Evolutionary conservation across 495 filamentous ascomycete species (phyloP).

Genomic region (Penicillium verhagenii): DNA sequence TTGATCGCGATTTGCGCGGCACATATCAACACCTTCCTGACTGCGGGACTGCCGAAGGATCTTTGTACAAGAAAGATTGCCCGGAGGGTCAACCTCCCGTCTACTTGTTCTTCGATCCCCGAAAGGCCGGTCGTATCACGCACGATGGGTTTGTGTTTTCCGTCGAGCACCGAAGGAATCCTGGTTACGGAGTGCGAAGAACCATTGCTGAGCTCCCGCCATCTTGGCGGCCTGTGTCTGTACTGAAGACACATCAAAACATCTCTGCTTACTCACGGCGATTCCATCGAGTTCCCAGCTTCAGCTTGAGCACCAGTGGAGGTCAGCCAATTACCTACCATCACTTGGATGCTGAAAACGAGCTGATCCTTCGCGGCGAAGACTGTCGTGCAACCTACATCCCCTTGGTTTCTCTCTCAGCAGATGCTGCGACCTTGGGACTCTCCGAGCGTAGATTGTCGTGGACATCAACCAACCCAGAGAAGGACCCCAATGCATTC

Average conservation of each 20-base stretch:
- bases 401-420: constrained; percentile 26
- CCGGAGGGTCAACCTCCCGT: constrained; percentile 20
- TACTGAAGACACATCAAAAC: background rate
- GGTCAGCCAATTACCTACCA: background rate
- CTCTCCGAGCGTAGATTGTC: constrained; percentile 2
- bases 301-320: background rate
- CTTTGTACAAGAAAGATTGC: constrained; percentile 49
- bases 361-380: background rate
- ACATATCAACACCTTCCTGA: constrained; percentile 54
- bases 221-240: constrained; percentile 24
- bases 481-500: constrained; percentile 21
- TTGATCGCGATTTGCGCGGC: constrained; percentile 52
- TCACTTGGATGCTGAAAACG: background rate
- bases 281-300: background rate
- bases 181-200: constrained; percentile 53
- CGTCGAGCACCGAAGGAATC: constrained; percentile 45
- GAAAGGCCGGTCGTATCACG: constrained; percentile 38
- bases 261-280: constrained; percentile 6
- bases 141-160: constrained; percentile 68
- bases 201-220: constrained; percentile 43
- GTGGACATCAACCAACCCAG: constrained; percentile 21
- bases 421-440: constrained; percentile 9
- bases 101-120: constrained; percentile 68
- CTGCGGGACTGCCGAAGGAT: constrained; percentile 66
- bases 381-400: constrained; percentile 28